Percentiles rank a stretch among this genome's conserved stretches.
phyloP scores from a whole-genome alignment of 2,329 filamentous ascomycete genomes.

The Sclerotinia borealis region DNA sequence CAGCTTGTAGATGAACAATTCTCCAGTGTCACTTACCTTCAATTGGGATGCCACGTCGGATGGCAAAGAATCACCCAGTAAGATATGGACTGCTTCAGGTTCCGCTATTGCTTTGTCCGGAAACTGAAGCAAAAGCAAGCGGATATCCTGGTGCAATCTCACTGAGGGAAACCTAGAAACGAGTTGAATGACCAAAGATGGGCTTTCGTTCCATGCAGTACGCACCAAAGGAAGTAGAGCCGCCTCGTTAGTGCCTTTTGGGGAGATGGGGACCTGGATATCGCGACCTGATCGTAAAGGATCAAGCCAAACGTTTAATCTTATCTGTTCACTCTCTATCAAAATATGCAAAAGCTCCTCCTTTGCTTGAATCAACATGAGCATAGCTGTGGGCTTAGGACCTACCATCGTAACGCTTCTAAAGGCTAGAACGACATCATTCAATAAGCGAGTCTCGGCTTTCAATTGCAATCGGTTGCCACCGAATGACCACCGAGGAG shows the following conservation, averaged over 20 bases:
- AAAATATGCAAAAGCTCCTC: conserved; percentile 77
- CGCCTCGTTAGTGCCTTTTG: conserved; percentile 38
- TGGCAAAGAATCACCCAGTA: conserved; percentile 72
- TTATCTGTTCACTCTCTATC: conserved; percentile 75
- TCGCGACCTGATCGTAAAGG: conserved; percentile 64
- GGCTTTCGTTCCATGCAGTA: conserved; percentile 81
- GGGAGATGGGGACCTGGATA: conserved; percentile 28
- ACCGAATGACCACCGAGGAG: conserved; percentile 90
- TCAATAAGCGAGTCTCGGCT: conserved; percentile 78
- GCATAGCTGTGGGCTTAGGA: conserved; percentile 32
- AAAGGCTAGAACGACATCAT: conserved; percentile 65
- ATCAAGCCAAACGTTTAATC: conserved; percentile 83
- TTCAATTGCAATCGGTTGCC: conserved; percentile 91
- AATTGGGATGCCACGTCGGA: conserved; percentile 77
- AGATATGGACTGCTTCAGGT: conserved; percentile 73
- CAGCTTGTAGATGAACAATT: conserved; percentile 21
- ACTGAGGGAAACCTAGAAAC: conserved; percentile 70
- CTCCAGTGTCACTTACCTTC: conserved; percentile 52
- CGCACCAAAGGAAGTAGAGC: conserved; percentile 53
- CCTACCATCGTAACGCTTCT: conserved; percentile 58
- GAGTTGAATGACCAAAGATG: conserved; percentile 82
- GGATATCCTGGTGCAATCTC: conserved; percentile 67
- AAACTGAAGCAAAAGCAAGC: conserved; percentile 72
- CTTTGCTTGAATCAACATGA: conserved; percentile 67
- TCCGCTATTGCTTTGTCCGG: conserved; percentile 78